phyloP scores from a whole-genome alignment of 805 yeast genomes.

The Zygosaccharomyces kombuchaensis region DNA sequence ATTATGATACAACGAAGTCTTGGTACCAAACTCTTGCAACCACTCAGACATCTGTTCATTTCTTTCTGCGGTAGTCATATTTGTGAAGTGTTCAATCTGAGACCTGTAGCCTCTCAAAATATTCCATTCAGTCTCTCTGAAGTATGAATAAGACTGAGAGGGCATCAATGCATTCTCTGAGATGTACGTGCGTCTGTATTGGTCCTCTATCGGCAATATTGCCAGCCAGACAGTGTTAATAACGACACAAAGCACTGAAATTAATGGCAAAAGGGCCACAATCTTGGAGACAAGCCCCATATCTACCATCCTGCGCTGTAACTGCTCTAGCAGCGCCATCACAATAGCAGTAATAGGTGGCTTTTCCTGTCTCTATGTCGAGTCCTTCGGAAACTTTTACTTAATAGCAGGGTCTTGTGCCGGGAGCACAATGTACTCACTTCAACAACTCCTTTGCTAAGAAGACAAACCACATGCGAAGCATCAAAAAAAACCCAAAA shows the following conservation, averaged over 20 bases:
- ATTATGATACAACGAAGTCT: constrained; percentile 48
- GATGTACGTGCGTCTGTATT: constrained; percentile 75
- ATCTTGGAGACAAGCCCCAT: constrained; percentile 46
- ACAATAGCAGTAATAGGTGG: background rate
- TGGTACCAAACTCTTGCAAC: constrained; percentile 70
- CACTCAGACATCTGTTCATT: constrained; percentile 50
- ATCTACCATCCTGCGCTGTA: constrained; percentile 42
- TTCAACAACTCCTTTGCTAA: constrained; percentile 1
- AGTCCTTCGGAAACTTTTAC: background rate
- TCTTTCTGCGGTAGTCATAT: constrained; percentile 30
- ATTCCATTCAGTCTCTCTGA: constrained; percentile 93
- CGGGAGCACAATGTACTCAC: background rate
- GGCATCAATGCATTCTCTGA: constrained; percentile 97
- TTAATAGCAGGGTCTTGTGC: background rate
- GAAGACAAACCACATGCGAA: background rate
- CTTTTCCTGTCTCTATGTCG: background rate
- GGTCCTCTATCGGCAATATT: constrained; percentile 69
- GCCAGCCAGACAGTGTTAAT: constrained; percentile 56
- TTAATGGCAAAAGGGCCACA: constrained; percentile 39
- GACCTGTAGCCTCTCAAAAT: constrained; percentile 74
- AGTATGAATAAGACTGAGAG: constrained; percentile 88
- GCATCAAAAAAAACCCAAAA: background rate
- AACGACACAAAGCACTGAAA: constrained; percentile 42
- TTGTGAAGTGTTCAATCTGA: constrained; percentile 37
- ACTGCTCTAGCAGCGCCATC: constrained; percentile 27